A percentile compares a stretch with the other conserved stretches of the same genome.
phyloP scores from a whole-genome alignment of 495 filamentous ascomycete species.

The Hypomontagnella submonticulosa region DNA sequence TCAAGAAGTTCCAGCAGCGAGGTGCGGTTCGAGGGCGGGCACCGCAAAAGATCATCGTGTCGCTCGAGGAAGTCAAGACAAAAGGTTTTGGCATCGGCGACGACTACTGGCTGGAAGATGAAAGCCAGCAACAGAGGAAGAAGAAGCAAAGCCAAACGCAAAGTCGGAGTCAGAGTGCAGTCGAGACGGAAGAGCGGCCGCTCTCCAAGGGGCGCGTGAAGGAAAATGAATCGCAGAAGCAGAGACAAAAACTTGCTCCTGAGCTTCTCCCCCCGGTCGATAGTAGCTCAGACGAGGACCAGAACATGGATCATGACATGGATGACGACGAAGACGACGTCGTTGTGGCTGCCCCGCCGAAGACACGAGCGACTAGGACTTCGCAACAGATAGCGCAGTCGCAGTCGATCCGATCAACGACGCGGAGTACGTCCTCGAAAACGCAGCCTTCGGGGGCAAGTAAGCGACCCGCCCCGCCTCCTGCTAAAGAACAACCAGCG shows the following conservation, averaged over 20 bases:
- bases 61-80: constrained; percentile 79
- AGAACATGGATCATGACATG: constrained; percentile 7
- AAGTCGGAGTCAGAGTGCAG: constrained; percentile 38
- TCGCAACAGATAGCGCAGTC: constrained; percentile 46
- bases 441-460: constrained; percentile 36
- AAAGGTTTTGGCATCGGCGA: constrained; percentile 88
- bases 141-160: constrained; percentile 48
- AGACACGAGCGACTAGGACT: constrained; percentile 37
- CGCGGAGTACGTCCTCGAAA: constrained; percentile 44
- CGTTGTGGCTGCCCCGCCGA: constrained; percentile 31
- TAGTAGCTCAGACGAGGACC: constrained; percentile 56
- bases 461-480: constrained; percentile 55
- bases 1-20: constrained; percentile 85
- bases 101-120: constrained; percentile 76
- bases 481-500: constrained; percentile 51
- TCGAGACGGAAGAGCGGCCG: constrained; percentile 16
- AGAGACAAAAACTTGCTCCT: constrained; percentile 12
- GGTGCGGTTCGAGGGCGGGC: constrained; percentile 61
- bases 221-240: constrained; percentile 17
- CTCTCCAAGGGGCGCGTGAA: neutral
- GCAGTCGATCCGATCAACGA: constrained; percentile 48
- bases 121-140: constrained; percentile 39
- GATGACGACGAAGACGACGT: constrained; percentile 42
- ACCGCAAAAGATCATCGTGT: constrained; percentile 73
- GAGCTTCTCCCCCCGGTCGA: constrained; percentile 44